Evolutionary conservation across 2,329 filamentous ascomycete genomes (phyloP).

Genomic region (Raffaelea deltoideospora): DNA sequence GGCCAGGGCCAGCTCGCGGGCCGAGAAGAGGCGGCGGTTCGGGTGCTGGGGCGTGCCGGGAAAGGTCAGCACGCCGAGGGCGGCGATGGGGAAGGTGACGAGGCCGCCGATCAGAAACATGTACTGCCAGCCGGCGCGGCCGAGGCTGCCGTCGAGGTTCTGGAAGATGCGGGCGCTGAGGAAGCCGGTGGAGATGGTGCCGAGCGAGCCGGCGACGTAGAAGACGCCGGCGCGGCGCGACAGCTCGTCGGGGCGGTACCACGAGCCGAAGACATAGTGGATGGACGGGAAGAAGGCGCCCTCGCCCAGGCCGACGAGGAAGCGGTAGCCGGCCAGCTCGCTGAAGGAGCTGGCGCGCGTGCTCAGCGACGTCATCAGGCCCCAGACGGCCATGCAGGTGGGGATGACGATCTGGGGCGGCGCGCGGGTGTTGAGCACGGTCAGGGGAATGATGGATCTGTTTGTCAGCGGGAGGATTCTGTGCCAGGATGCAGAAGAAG

Average conservation of each 20-base stretch:
- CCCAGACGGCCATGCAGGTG: slow-evolving; percentile 22
- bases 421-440: background rate
- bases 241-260: slow-evolving; percentile 46
- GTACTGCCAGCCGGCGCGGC: slow-evolving; percentile 6
- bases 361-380: slow-evolving; percentile 21
- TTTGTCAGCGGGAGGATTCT: too few relatives aligned
- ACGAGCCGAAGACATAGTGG: slow-evolving; percentile 29
- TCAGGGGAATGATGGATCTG: background rate
- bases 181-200: slow-evolving; percentile 2
- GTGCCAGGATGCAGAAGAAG: too few relatives aligned
- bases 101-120: slow-evolving; percentile 22
- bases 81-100: slow-evolving; percentile 32
- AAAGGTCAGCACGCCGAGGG: slow-evolving; percentile 29
- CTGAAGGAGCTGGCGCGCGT: slow-evolving; percentile 28
- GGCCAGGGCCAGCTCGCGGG: slow-evolving; percentile 17
- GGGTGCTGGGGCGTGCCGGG: slow-evolving; percentile 21
- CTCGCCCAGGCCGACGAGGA: slow-evolving; percentile 28
- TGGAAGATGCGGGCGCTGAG: background rate
- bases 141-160: slow-evolving; percentile 5
- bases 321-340: slow-evolving; percentile 29
- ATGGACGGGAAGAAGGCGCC: slow-evolving; percentile 38
- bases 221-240: slow-evolving; percentile 43
- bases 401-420: slow-evolving; percentile 10
- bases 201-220: background rate
- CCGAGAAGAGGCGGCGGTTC: slow-evolving; percentile 17